Percentiles rank a stretch among this genome's conserved stretches.
Evolutionary conservation across 1,139 yeast genomes (phyloP).

Genomic region (Waltiozyma sp.): DNA sequence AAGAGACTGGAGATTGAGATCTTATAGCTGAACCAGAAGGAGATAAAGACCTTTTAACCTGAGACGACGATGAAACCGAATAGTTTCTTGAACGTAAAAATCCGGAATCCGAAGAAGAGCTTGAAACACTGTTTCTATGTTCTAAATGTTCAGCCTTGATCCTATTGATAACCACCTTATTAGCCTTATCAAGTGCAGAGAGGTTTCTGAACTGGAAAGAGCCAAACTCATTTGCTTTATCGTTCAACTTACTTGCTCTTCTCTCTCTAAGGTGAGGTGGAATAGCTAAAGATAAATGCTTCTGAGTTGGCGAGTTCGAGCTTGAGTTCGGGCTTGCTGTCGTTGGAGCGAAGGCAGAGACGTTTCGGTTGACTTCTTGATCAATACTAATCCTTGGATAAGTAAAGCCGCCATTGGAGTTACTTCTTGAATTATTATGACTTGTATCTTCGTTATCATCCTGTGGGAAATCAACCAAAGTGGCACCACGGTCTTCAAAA

Average conservation of each 20-base stretch:
- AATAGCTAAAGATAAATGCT: constrained; percentile 34
- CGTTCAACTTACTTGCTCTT: constrained; percentile 60
- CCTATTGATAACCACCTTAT: constrained; percentile 82
- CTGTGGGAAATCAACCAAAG: constrained; percentile 46
- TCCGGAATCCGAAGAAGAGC: constrained; percentile 24
- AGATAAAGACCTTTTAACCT: constrained; percentile 18
- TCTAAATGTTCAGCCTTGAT: constrained; percentile 68
- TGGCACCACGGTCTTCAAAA: constrained; percentile 87
- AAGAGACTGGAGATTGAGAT: constrained; percentile 14
- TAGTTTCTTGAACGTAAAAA: constrained; percentile 19
- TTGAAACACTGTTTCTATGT: constrained; percentile 20
- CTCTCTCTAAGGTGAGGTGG: constrained; percentile 52
- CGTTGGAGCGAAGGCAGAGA: not conserved
- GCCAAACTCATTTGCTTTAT: constrained; percentile 75
- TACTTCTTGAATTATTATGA: not conserved
- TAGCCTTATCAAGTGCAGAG: constrained; percentile 85
- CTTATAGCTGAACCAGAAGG: constrained; percentile 23
- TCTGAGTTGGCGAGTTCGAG: constrained; percentile 21
- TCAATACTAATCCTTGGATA: not conserved
- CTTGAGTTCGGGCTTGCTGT: constrained; percentile 13
- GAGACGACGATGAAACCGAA: constrained; percentile 17
- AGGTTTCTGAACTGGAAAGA: constrained; percentile 84
- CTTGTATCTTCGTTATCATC: constrained; percentile 24
- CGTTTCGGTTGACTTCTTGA: not conserved
- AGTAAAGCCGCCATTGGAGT: not conserved